These are phyloP conservation scores for Fennellomyces sp. DNA, from an alignment of 371 early-diverging fungal genomes.

Conservation along the genomic window DNA sequence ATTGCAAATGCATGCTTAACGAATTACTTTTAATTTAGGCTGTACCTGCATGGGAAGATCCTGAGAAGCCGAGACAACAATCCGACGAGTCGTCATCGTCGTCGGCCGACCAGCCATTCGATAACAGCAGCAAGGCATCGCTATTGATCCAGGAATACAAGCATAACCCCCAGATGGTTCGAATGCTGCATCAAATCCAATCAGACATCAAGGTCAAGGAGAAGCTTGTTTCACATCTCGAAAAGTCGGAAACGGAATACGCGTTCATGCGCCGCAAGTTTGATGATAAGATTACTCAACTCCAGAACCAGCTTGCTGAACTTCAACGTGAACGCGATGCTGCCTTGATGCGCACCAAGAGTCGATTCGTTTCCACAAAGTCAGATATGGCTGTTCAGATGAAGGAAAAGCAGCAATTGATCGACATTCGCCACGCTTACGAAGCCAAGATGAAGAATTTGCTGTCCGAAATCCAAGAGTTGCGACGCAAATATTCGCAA, in stretches of 20 bases:
- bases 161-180: conserved; percentile 42
- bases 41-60: conserved; percentile 46
- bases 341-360: conserved; percentile 54
- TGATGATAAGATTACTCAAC: conserved; percentile 65
- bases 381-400: conserved; percentile 28
- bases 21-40: conserved; percentile 9
- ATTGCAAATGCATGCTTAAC: neutral
- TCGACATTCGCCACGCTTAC: conserved; percentile 56
- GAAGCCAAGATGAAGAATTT: conserved; percentile 75
- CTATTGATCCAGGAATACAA: conserved; percentile 8
- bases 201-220: conserved; percentile 72
- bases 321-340: conserved; percentile 72
- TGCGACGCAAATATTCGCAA: conserved; percentile 64
- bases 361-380: conserved; percentile 23
- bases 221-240: conserved; percentile 57
- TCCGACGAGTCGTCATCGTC: conserved; percentile 3
- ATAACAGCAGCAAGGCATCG: conserved; percentile 10
- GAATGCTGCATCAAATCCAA: conserved; percentile 71
- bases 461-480: conserved; percentile 70
- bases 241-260: conserved; percentile 60
- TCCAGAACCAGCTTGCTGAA: conserved; percentile 61
- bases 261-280: conserved; percentile 67
- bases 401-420: conserved; percentile 44
- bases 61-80: conserved; percentile 3
- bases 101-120: conserved; percentile 3